phyloP scores from a whole-genome alignment of 768 basidiomycete species.

The Fomitopsis pulvina region DNA sequence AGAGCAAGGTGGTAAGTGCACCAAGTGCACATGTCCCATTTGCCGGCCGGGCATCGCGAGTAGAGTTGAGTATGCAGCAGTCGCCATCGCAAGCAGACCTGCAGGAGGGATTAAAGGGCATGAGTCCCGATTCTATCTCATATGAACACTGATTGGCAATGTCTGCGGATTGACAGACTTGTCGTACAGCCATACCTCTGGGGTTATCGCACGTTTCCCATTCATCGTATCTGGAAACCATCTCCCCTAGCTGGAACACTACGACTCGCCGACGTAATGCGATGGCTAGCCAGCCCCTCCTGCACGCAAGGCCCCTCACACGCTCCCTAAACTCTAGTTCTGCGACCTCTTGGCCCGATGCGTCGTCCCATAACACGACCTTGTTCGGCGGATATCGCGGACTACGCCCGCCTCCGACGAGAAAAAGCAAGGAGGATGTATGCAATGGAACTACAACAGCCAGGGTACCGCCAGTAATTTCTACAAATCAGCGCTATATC shows the following conservation, averaged over 20 bases:
- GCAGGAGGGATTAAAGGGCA: slow-evolving; percentile 11
- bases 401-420: slow-evolving; percentile 82
- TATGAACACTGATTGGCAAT: too few species aligned
- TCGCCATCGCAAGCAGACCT: slow-evolving; percentile 80
- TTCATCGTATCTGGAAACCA: slow-evolving; percentile 58
- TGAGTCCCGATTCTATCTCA: background rate
- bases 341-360: slow-evolving; percentile 66
- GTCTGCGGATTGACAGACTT: background rate
- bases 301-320: slow-evolving; percentile 72
- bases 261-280: slow-evolving; percentile 74
- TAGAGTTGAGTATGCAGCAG: slow-evolving; percentile 70
- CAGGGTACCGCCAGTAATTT: slow-evolving; percentile 74
- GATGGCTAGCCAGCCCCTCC: slow-evolving; percentile 81
- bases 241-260: slow-evolving; percentile 63
- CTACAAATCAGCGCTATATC: slow-evolving; percentile 32
- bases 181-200: slow-evolving; percentile 51
- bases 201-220: slow-evolving; percentile 89
- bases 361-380: slow-evolving; percentile 86
- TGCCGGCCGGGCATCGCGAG: slow-evolving; percentile 82
- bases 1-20: slow-evolving; percentile 78
- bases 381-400: slow-evolving; percentile 91
- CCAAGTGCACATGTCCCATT: slow-evolving; percentile 80
- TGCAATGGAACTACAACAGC: slow-evolving; percentile 74
- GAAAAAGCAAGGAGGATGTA: slow-evolving; percentile 75
- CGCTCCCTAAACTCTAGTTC: slow-evolving; percentile 86